Evolutionary conservation across 2,329 filamentous ascomycete genomes (phyloP).

Genomic region (Colletotrichum neosansevieriae): DNA sequence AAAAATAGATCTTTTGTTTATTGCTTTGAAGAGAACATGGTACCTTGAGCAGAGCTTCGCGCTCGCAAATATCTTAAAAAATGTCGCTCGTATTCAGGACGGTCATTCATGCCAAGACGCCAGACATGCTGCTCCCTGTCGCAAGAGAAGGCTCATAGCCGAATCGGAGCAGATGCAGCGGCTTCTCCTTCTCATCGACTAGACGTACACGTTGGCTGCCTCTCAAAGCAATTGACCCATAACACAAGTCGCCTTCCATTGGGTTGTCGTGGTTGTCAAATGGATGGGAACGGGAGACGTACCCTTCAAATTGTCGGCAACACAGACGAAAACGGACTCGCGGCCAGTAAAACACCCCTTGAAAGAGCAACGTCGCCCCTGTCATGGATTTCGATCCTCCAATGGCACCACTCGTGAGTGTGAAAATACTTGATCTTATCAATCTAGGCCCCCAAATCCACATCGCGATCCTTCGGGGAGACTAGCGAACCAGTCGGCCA

Average conservation of each 20-base stretch:
- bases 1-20: too few species aligned
- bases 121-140: conserved; percentile 5
- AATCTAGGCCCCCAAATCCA: conserved; percentile 25
- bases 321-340: background rate
- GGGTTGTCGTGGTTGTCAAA: background rate
- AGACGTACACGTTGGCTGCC: background rate
- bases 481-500: background rate
- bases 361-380: conserved; percentile 11
- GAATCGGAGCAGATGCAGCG: background rate
- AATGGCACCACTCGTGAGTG: background rate
- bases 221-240: background rate
- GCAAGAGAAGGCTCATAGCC: background rate
- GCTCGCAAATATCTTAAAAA: too few species aligned
- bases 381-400: conserved; percentile 23
- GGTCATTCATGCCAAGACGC: background rate
- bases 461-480: conserved; percentile 23
- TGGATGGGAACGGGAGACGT: background rate
- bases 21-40: too few species aligned
- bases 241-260: conserved; percentile 1
- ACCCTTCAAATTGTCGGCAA: conserved; percentile 7
- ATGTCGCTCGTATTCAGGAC: background rate
- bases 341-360: background rate
- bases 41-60: too few species aligned
- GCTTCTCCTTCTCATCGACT: background rate
- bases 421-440: conserved; percentile 25